phyloP scores from a whole-genome alignment of 192 early-diverging fungal species.

The Nowakowskiella sp. region DNA sequence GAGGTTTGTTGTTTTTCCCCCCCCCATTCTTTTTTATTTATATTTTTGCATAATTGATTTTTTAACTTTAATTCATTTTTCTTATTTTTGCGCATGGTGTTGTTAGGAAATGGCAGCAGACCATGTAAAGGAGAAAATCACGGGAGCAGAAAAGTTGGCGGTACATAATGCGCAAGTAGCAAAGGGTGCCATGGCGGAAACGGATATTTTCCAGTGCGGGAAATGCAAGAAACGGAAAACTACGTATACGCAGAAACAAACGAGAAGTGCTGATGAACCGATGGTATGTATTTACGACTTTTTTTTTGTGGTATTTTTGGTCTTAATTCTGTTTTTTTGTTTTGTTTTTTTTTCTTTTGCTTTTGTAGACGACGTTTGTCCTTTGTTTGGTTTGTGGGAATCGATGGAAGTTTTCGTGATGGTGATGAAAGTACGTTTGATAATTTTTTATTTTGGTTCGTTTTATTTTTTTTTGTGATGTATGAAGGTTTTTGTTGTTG shows the following conservation, averaged over 20 bases:
- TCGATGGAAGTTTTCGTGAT: constrained; percentile 72
- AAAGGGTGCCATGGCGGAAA: constrained; percentile 65
- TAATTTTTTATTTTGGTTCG: no score
- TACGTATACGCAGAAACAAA: constrained; percentile 95
- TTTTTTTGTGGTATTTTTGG: constrained; percentile 1
- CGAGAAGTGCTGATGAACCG: constrained; percentile 94
- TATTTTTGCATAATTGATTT: background rate
- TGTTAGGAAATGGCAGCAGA: constrained; percentile 93
- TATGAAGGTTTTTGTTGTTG: no score
- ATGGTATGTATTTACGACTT: constrained; percentile 46
- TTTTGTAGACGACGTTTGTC: constrained; percentile 74
- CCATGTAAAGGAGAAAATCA: constrained; percentile 62
- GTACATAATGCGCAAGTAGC: constrained; percentile 74
- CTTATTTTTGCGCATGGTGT: no score
- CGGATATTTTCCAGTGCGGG: constrained; percentile 89
- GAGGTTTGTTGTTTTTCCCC: constrained; percentile 22
- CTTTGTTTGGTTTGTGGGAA: constrained; percentile 80
- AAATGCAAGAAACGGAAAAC: constrained; percentile 82
- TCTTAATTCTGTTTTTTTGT: no score
- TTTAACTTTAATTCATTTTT: constrained; percentile 8
- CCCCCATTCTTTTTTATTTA: background rate
- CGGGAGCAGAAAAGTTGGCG: constrained; percentile 61
- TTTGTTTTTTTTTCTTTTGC: background rate
- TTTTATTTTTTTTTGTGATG: no score
- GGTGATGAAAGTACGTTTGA: background rate